A percentile compares a stretch with the other conserved stretches of the same genome.
Evolutionary conservation across 163 green algal species (phyloP).

Genomic region (Volvox carteri): DNA sequence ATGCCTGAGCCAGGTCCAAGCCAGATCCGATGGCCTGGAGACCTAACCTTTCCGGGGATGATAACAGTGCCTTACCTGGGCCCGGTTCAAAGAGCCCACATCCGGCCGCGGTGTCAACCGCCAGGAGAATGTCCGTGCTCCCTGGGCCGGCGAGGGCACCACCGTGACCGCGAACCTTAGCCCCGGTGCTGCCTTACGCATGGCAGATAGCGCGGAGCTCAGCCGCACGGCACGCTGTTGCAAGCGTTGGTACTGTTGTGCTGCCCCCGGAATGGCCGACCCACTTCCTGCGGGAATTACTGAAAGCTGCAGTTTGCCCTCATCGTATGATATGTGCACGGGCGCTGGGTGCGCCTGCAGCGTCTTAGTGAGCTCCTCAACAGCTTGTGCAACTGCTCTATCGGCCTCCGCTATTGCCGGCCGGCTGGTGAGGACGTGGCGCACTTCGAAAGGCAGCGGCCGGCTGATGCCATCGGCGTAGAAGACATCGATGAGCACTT

Average conservation of each 20-base stretch:
- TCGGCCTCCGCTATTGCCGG: slow-evolving; percentile 26
- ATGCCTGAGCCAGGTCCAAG: too few species aligned
- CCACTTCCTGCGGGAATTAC: neutral
- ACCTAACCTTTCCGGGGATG: too few species aligned
- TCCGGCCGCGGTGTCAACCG: neutral
- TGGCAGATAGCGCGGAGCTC: neutral
- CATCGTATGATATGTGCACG: neutral
- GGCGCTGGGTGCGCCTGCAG: neutral
- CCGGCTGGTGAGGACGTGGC: slow-evolving; percentile 17
- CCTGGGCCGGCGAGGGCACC: slow-evolving; percentile 10
- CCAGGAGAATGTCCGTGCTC: slow-evolving; percentile 29
- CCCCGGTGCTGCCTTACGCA: slow-evolving; percentile 30
- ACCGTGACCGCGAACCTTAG: slow-evolving; percentile 3
- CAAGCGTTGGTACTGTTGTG: slow-evolving; percentile 3
- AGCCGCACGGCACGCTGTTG: neutral
- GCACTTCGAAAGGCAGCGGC: slow-evolving; percentile 17
- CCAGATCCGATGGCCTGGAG: too few species aligned
- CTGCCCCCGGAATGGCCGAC: neutral
- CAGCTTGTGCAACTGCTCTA: neutral
- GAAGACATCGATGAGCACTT: slow-evolving; percentile 27
- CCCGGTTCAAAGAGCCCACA: neutral
- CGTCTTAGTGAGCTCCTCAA: neutral
- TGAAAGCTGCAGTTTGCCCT: neutral
- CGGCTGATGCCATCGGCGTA: neutral
- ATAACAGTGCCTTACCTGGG: neutral